Evolutionary conservation across 83 land plant species (phyloP).

Genomic region (Isoetes engelmannii): DNA sequence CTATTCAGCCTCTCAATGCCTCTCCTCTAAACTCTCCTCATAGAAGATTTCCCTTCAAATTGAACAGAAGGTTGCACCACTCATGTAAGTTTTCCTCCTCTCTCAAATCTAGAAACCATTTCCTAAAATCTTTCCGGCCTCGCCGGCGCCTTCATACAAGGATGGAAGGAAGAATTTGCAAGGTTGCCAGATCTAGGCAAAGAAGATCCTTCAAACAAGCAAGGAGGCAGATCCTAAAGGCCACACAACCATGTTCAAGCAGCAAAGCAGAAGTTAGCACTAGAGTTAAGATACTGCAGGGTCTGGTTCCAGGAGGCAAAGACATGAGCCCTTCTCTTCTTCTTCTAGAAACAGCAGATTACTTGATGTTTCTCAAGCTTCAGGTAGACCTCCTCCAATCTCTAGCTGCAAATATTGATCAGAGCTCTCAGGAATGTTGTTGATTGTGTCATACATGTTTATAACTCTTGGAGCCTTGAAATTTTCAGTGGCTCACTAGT

Average conservation of each 20-base stretch:
- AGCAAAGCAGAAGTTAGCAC: background rate
- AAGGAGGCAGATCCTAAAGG: background rate
- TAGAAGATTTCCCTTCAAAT: background rate
- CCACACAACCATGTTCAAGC: background rate
- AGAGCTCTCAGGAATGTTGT: too few relatives aligned
- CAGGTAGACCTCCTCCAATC: conserved; percentile 5
- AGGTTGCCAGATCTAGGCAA: background rate
- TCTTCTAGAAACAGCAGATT: conserved; percentile 1
- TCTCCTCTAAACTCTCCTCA: too few relatives aligned
- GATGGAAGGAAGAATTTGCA: background rate
- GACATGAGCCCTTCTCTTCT: background rate
- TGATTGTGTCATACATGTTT: too few relatives aligned
- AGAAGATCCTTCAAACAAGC: background rate
- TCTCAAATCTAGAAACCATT: background rate
- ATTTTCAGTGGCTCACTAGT: too few relatives aligned
- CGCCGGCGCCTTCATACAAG: background rate
- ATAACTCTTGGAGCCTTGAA: too few relatives aligned
- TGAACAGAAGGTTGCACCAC: too few relatives aligned
- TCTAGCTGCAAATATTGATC: background rate
- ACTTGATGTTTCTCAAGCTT: conserved; percentile 3
- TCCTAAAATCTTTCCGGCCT: background rate
- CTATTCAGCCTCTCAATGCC: background rate
- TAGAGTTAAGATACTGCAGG: background rate
- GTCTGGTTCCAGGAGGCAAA: background rate
- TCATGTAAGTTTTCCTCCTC: background rate